phyloP scores from a whole-genome alignment of 2,329 filamentous ascomycete species.

The Dactylellina cionopaga region DNA sequence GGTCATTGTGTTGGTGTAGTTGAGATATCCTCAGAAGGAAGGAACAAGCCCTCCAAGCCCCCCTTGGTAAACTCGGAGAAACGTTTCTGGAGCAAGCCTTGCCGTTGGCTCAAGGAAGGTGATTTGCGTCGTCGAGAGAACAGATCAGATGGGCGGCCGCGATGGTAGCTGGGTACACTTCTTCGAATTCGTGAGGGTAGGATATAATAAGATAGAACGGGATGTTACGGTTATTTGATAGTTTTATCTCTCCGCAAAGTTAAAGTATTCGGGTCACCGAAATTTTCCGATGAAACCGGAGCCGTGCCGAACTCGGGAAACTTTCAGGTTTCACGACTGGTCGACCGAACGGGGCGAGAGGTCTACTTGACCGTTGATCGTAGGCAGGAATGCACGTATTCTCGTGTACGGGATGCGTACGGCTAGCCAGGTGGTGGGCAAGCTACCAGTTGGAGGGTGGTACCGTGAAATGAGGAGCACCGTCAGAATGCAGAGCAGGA shows the following conservation, averaged over 20 bases:
- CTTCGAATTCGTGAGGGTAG: no score
- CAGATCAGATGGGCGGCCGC: not conserved
- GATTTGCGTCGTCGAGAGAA: constrained; percentile 10
- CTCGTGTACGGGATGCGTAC: no score
- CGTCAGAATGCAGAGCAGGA: constrained; percentile 36
- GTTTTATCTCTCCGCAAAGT: constrained; percentile 1
- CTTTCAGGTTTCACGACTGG: constrained; percentile 5
- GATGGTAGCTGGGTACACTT: no score
- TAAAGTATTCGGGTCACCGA: constrained; percentile 31
- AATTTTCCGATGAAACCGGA: constrained; percentile 43
- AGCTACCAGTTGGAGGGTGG: constrained; percentile 5
- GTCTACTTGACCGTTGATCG: no score
- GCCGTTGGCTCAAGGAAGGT: constrained; percentile 23
- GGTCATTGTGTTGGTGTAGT: constrained; percentile 48
- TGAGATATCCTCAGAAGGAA: constrained; percentile 40
- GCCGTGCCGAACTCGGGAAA: constrained; percentile 47
- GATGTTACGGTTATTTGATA: no score
- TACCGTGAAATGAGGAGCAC: constrained; percentile 45
- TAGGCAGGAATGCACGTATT: no score
- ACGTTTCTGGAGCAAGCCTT: constrained; percentile 21
- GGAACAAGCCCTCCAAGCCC: constrained; percentile 37
- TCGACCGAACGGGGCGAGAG: not conserved
- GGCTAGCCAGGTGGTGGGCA: constrained; percentile 30
- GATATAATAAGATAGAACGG: no score
- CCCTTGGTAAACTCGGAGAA: constrained; percentile 38